Evolutionary conservation across 371 early-diverging fungal genomes (phyloP).

Genomic region (Syncephalastrum monosporum): DNA sequence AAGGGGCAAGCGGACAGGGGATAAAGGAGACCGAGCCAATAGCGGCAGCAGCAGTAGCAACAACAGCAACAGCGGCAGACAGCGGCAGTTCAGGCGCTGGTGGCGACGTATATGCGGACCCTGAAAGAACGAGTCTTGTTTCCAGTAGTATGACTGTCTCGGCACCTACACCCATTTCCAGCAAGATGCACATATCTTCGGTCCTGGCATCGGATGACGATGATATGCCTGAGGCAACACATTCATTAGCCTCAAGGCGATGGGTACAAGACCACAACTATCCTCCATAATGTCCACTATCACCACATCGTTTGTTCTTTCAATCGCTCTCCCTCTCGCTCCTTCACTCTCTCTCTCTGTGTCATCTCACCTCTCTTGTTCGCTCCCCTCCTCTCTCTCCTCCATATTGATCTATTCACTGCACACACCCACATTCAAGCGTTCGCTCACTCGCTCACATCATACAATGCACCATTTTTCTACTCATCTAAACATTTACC

Average conservation of each 20-base stretch:
- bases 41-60: conserved; percentile 5
- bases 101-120: not conserved
- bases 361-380: conserved; percentile 2
- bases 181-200: conserved; percentile 8
- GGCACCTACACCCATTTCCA: conserved; percentile 1
- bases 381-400: not conserved
- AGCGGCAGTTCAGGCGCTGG: conserved; percentile 1
- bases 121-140: not conserved
- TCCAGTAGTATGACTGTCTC: not conserved
- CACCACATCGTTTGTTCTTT: not conserved
- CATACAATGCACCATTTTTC: too few species aligned
- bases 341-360: conserved; percentile 11
- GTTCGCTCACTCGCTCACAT: too few species aligned
- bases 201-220: conserved; percentile 10
- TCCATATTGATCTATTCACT: too few species aligned
- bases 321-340: not conserved
- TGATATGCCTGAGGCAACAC: not conserved
- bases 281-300: not conserved
- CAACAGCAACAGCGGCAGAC: not conserved
- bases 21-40: too few species aligned
- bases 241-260: not conserved
- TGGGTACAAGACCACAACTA: not conserved
- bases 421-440: too few species aligned
- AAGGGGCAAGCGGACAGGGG: too few species aligned
- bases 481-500: too few species aligned